These are phyloP conservation scores for Ilyonectria mors-panacis DNA, from an alignment of 2,329 filamentous ascomycete genomes.

Conservation along the genomic window DNA sequence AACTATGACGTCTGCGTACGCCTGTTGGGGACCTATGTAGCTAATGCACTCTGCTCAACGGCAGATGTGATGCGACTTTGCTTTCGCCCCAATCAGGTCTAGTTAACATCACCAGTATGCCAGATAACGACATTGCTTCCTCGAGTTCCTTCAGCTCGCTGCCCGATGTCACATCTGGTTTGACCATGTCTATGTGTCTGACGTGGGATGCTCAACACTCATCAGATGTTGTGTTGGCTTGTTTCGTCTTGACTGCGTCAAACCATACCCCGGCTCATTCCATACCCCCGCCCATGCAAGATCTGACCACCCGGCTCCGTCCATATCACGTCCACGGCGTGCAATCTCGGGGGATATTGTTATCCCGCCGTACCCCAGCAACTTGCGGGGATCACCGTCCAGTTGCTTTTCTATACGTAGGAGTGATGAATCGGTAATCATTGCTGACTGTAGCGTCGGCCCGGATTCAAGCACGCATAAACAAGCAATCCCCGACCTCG, in stretches of 20 bases:
- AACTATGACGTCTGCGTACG: not conserved
- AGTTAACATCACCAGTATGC: not conserved
- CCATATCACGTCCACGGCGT: conserved; percentile 16
- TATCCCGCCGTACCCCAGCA: conserved; percentile 25
- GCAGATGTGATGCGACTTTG: conserved; percentile 7
- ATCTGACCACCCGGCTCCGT: conserved; percentile 26
- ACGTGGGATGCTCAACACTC: conserved; percentile 33
- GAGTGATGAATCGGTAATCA: not conserved
- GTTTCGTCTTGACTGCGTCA: conserved; percentile 32
- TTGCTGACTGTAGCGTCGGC: conserved; percentile 5
- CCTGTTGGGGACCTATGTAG: not conserved
- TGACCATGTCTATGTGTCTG: conserved; percentile 32
- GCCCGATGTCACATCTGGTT: conserved; percentile 23
- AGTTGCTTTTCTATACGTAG: not conserved
- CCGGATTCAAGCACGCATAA: conserved; percentile 1
- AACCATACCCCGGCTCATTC: conserved; percentile 3
- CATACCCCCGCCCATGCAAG: conserved; percentile 17
- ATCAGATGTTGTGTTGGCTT: conserved; percentile 23
- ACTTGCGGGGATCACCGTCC: conserved; percentile 12
- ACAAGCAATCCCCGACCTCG: conserved; percentile 6
- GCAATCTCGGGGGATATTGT: conserved; percentile 22
- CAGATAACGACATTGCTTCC: not conserved
- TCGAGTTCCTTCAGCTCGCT: not conserved
- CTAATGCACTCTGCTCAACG: conserved; percentile 7
- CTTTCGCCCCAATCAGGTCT: not conserved